Conservation (phyloP, 805 yeast genomes). For the Saturnispora galanensis region DNA sequence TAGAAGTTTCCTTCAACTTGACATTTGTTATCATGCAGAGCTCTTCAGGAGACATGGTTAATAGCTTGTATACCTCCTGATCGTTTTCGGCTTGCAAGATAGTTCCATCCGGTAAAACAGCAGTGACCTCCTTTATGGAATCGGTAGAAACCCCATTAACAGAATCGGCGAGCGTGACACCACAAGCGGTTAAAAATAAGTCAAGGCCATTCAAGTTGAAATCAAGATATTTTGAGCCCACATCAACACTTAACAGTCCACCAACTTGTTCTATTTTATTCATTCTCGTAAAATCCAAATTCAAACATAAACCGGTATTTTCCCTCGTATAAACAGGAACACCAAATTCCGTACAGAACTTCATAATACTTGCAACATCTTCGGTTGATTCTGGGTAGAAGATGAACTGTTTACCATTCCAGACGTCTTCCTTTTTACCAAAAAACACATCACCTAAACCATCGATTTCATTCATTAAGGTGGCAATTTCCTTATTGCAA, state of each 20-base stretch:
- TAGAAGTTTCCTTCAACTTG: background rate
- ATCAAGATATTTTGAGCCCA: conserved; percentile 2
- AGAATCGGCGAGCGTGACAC: conserved; percentile 11
- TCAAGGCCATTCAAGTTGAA: conserved; percentile 13
- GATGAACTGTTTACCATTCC: conserved; percentile 12
- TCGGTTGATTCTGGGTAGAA: conserved; percentile 18
- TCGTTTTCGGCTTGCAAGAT: conserved; percentile 7
- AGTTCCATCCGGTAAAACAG: conserved; percentile 24
- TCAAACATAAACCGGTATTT: conserved; percentile 11
- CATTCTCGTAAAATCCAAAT: conserved; percentile 13
- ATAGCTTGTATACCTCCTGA: conserved; percentile 10
- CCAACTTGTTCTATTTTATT: conserved; percentile 8
- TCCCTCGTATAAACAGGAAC: conserved; percentile 18
- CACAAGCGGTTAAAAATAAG: conserved; percentile 15
- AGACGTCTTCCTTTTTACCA: conserved; percentile 15
- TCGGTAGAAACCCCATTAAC: conserved; percentile 9
- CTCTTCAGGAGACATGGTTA: conserved; percentile 10
- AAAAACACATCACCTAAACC: conserved; percentile 17
- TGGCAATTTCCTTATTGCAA: conserved; percentile 16
- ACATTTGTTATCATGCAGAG: conserved; percentile 17
- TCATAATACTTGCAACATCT: conserved; percentile 18
- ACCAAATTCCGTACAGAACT: conserved; percentile 19
- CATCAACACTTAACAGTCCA: background rate
- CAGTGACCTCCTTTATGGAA: conserved; percentile 13
- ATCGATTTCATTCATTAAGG: conserved; percentile 15